Base-by-base conservation (phyloP, 768 basidiomycete genomes). In the Gelatoporia subvermispora region DNA sequence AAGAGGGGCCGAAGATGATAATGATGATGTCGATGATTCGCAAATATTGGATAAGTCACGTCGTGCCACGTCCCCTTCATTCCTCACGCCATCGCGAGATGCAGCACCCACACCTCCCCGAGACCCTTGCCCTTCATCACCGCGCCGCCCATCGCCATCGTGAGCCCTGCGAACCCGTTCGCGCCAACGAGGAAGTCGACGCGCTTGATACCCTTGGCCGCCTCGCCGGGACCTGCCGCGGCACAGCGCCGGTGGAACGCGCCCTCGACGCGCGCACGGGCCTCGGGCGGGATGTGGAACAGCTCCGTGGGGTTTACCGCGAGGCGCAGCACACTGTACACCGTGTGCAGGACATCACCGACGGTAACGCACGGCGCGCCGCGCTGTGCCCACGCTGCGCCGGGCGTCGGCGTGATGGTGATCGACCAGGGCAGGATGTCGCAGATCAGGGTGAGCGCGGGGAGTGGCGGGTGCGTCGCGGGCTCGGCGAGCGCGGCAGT, bases 121-220 rank as follows among this genome's bases (percentile, higher is more conserved):
- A 55, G 51, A 13, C 51, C 49, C 49, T 55, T 54, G 37, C 48
- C 44, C 23, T 48, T 44, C 22, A 50, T 41, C 20, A 50, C 57
- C 21, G 50, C 51, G 16, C 51, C 53, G 39, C 54, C 55, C 42
- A 50, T 41, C 17, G 55, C 57, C 38, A 54, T 39, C 13, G 49
- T 49, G 25, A 61, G 52, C 20, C 60, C 60, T 20, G 40, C 38
- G 51, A 61, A 61, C 37, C 46, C 40, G 34, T 48, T 47, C n/a
- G 35, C 15, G 20, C 50, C 69, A 42, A 67, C 60, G 41, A 84
- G 61, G 55, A 79, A 81, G 60, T 84, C 81, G 0, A 83, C 70
- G 43, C 78, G 63, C 60, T 75, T 79, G 17, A 82, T 54, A 0
- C 77, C 78, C 56, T 75, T 75, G 10, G 54, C 54, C 51, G 68